Percentiles rank a stretch among this genome's conserved stretches.
phyloP scores from a whole-genome alignment of 1,284 basidiomycete genomes.

The Rhodotorula sp. region DNA sequence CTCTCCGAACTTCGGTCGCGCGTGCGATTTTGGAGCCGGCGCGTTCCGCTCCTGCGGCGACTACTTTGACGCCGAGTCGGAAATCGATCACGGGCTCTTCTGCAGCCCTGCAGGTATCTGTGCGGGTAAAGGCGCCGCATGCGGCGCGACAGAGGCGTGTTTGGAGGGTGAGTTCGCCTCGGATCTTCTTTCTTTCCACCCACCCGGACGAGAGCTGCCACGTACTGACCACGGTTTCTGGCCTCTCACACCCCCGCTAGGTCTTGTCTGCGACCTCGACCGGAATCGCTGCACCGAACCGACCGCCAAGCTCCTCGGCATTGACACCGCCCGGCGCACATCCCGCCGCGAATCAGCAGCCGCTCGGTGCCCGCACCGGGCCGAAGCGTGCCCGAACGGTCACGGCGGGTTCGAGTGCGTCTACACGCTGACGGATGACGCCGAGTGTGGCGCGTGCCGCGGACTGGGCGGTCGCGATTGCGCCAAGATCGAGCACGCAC shows the following conservation, averaged over 20 bases:
- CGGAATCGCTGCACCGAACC: constrained; percentile 22
- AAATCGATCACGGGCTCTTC: constrained; percentile 35
- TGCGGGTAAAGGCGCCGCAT: constrained; percentile 26
- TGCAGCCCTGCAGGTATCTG: constrained; percentile 28
- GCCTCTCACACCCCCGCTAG: neutral
- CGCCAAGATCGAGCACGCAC: constrained; percentile 13
- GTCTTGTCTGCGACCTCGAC: constrained; percentile 24
- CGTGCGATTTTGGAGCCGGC: constrained; percentile 8
- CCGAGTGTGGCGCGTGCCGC: constrained; percentile 31
- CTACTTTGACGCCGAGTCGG: constrained; percentile 15
- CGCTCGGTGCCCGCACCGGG: constrained; percentile 14
- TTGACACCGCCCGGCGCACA: constrained; percentile 4
- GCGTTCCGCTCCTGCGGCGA: constrained; percentile 27
- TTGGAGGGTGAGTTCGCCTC: constrained; percentile 10
- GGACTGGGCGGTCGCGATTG: constrained; percentile 20
- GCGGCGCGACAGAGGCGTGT: constrained; percentile 26
- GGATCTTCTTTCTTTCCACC: no score
- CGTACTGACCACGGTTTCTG: neutral
- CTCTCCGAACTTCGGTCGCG: constrained; percentile 15
- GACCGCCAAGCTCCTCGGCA: constrained; percentile 7
- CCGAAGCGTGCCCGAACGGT: constrained; percentile 19
- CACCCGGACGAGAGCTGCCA: neutral
- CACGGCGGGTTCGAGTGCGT: constrained; percentile 36
- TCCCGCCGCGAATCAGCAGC: constrained; percentile 21
- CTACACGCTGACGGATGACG: constrained; percentile 11